Percentiles rank a stretch among this genome's conserved stretches.
These are phyloP conservation scores for Penicillium sp. DNA, from an alignment of 2,329 filamentous ascomycete species.

Conservation along the genomic window DNA sequence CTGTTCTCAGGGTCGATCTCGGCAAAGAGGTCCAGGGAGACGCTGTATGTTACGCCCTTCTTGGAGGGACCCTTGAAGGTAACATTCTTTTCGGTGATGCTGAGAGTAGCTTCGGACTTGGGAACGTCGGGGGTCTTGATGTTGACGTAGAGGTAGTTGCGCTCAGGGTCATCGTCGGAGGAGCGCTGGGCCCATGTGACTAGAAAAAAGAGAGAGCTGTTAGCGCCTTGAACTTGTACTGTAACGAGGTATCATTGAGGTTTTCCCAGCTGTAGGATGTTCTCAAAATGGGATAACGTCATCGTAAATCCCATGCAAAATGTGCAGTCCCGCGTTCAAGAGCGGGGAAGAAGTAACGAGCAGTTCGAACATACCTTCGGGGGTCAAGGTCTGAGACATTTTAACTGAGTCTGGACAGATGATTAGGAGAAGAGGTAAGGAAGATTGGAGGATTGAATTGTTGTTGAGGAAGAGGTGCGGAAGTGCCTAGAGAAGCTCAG, in stretches of 20 bases:
- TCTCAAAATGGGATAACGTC: slow-evolving; percentile 14
- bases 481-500: slow-evolving; percentile 22
- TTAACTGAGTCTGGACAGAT: slow-evolving; percentile 9
- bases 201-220: slow-evolving; percentile 43
- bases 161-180: slow-evolving; percentile 71
- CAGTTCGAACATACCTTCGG: slow-evolving; percentile 47
- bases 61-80: slow-evolving; percentile 82
- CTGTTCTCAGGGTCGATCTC: slow-evolving; percentile 85
- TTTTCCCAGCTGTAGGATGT: not conserved
- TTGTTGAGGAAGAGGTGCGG: slow-evolving; percentile 19
- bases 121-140: slow-evolving; percentile 86
- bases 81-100: slow-evolving; percentile 75
- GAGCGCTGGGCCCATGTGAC: slow-evolving; percentile 99
- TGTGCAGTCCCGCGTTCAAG: slow-evolving; percentile 20
- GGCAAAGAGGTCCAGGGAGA: slow-evolving; percentile 83
- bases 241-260: not conserved
- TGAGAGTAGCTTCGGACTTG: slow-evolving; percentile 73
- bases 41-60: slow-evolving; percentile 82
- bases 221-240: slow-evolving; percentile 2
- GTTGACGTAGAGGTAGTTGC: slow-evolving; percentile 94
- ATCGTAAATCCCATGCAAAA: slow-evolving; percentile 20
- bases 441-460: slow-evolving; percentile 3
- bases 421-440: slow-evolving; percentile 6
- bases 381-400: slow-evolving; percentile 37
- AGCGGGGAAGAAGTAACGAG: slow-evolving; percentile 33